phyloP scores from a whole-genome alignment of 139 green algal species.

The Astrephomene gubernaculifera region DNA sequence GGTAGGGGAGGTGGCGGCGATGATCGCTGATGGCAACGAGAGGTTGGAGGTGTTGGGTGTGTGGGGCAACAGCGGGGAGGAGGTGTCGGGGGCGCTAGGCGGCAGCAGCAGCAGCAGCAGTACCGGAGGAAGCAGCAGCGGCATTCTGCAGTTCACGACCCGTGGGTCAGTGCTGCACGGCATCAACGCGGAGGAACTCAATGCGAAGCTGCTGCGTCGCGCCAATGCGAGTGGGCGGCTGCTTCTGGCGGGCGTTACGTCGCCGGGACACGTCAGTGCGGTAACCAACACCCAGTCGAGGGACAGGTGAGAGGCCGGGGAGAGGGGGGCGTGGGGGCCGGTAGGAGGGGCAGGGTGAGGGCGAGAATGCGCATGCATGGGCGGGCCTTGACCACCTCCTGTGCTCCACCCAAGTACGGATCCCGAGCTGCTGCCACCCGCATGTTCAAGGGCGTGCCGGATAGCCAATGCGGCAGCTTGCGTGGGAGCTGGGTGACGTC shows the following conservation, averaged over 20 bases:
- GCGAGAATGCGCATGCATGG: not conserved
- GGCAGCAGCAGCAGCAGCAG: not conserved
- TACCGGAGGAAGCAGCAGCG: not conserved
- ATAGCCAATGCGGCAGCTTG: not conserved
- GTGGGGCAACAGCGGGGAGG: not conserved
- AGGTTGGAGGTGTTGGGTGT: not conserved
- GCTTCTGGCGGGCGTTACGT: constrained; percentile 16
- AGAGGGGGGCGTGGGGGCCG: no score
- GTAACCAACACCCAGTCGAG: not conserved
- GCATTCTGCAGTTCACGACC: constrained; percentile 37
- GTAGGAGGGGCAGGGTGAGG: not conserved
- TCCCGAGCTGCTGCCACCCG: not conserved
- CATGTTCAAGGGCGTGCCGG: not conserved
- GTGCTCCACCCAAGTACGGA: no score
- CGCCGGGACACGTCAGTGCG: constrained; percentile 8
- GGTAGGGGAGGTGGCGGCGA: not conserved
- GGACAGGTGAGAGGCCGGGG: constrained; percentile 21
- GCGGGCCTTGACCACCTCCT: not conserved
- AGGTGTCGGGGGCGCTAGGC: not conserved
- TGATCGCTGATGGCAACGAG: constrained; percentile 6
- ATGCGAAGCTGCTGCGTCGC: constrained; percentile 22
- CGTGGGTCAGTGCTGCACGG: constrained; percentile 47
- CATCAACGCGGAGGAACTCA: constrained; percentile 46
- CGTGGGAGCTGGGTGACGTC: not conserved
- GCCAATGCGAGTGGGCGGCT: constrained; percentile 18